These are phyloP conservation scores for Artemisia annua DNA, from an alignment of 129 eudicot genomes.

Conservation along the genomic window DNA sequence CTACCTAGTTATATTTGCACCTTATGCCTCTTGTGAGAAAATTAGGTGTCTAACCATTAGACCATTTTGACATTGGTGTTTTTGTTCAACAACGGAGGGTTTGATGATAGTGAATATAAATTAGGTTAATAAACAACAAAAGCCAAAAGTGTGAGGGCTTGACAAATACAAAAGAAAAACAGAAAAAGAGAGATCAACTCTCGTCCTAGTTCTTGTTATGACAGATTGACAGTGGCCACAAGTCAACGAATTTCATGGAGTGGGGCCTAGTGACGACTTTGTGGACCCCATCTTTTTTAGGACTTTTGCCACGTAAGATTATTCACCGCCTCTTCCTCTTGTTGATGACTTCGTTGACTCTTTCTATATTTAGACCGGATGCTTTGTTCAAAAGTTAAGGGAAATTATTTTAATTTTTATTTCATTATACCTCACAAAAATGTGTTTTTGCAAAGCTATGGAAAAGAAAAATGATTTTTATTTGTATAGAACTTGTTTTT, in stretches of 20 bases:
- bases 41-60: no score
- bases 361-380: slow-evolving; percentile 15
- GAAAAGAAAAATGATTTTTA: no score
- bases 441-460: background rate
- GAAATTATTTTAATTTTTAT: background rate
- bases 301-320: slow-evolving; percentile 24
- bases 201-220: slow-evolving; percentile 11
- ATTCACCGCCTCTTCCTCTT: slow-evolving; percentile 28
- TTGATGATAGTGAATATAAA: background rate
- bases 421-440: background rate
- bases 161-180: background rate
- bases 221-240: slow-evolving; percentile 25
- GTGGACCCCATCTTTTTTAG: slow-evolving; percentile 17
- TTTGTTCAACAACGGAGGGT: background rate
- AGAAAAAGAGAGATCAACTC: slow-evolving; percentile 16
- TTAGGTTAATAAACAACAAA: slow-evolving; percentile 6
- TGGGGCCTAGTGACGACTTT: slow-evolving; percentile 40
- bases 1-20: no score
- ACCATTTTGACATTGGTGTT: no score
- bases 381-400: background rate
- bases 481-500: no score
- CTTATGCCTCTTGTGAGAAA: no score
- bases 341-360: slow-evolving; percentile 27
- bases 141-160: slow-evolving; percentile 9
- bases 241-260: slow-evolving; percentile 40